phyloP scores from a whole-genome alignment of 108 stramenopile species.

The Epipyxis sp. region DNA sequence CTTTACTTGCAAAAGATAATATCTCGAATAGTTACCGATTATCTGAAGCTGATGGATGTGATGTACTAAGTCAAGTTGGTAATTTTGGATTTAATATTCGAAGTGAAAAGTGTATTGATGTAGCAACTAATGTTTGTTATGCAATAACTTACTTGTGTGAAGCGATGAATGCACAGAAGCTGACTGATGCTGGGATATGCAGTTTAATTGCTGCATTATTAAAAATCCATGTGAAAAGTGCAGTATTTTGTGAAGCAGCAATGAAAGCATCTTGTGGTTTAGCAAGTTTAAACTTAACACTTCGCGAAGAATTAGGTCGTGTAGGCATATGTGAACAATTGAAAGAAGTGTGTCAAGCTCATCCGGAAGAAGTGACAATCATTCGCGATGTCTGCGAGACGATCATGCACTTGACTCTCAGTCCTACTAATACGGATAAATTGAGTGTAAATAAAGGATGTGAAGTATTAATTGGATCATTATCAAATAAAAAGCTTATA shows the following conservation, averaged over 20 bases:
- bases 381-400: conserved; percentile 1
- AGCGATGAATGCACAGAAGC: not conserved
- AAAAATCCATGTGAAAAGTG: conserved; percentile 14
- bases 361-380: not conserved
- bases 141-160: not conserved
- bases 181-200: conserved; percentile 8
- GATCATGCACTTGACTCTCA: conserved; percentile 23
- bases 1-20: conserved; percentile 1
- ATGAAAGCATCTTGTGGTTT: conserved; percentile 15
- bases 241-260: conserved; percentile 3
- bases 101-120: not conserved
- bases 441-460: not conserved
- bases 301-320: conserved; percentile 19
- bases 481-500: not conserved
- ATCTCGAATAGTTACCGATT: conserved; percentile 12
- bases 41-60: conserved; percentile 26
- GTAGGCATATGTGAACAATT: not conserved
- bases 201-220: not conserved
- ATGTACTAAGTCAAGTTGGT: conserved; percentile 25
- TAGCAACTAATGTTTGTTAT: conserved; percentile 5
- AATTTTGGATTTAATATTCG: conserved; percentile 31
- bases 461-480: not conserved
- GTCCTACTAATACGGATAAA: not conserved
- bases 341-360: not conserved
- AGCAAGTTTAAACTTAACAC: not conserved